Evolutionary conservation across 2,329 filamentous ascomycete species (phyloP).

Genomic region (Arthrocladium fulminans): DNA sequence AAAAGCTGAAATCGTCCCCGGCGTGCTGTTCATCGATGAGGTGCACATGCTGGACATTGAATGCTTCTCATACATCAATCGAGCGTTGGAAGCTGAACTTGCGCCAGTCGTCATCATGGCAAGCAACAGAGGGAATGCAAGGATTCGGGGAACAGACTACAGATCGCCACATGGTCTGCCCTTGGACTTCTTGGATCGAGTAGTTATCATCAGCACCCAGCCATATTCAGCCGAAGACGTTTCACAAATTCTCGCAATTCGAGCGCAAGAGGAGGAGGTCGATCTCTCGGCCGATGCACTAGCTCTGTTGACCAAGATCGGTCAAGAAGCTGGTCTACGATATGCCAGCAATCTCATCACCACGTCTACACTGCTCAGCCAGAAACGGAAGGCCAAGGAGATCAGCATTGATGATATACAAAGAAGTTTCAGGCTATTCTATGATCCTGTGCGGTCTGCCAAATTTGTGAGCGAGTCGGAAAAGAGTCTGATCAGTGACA

Average conservation of each 20-base stretch:
- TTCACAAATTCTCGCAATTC: constrained; percentile 81
- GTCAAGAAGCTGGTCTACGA: constrained; percentile 78
- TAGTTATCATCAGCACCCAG: constrained; percentile 92
- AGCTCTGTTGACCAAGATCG: constrained; percentile 89
- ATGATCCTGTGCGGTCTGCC: constrained; percentile 77
- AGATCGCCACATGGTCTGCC: constrained; percentile 87
- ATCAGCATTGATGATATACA: constrained; percentile 83
- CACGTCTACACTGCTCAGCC: constrained; percentile 76
- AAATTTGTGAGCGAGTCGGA: constrained; percentile 86
- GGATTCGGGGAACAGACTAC: constrained; percentile 89
- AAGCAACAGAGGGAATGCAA: constrained; percentile 84
- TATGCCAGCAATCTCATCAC: constrained; percentile 98
- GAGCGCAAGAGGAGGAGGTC: constrained; percentile 91
- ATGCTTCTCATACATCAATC: constrained; percentile 98
- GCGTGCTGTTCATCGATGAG: constrained; percentile 96
- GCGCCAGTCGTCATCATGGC: constrained; percentile 99
- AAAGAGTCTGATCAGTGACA: constrained; percentile 83
- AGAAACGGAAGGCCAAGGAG: constrained; percentile 77
- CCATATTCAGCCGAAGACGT: constrained; percentile 76
- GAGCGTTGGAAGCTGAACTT: constrained; percentile 86
- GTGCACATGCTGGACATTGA: constrained; percentile 99
- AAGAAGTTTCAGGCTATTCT: constrained; percentile 88
- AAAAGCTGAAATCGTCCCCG: constrained; percentile 95
- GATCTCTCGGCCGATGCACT: constrained; percentile 84
- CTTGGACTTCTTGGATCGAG: constrained; percentile 88